Evolutionary conservation across 345 rosid species (phyloP), one percentile per base, ranked within the genome.

Genomic region (Melaleuca alternifolia): DNA sequence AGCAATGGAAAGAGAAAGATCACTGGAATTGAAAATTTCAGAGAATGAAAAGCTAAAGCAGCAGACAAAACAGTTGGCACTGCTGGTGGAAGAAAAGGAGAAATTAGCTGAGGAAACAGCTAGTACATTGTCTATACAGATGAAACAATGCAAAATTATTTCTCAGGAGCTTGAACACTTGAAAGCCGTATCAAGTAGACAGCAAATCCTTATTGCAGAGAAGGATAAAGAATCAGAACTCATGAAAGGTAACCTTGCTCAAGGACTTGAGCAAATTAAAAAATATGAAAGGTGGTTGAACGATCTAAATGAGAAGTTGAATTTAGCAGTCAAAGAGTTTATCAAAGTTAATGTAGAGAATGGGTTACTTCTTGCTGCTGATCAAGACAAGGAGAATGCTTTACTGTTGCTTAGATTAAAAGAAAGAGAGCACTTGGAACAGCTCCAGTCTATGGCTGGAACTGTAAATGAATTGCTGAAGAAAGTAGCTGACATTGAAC

Each of bases 1-100:
- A 87, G 88, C 82, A 51, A 37, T 88, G 88, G 92, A 93, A 77
- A 92, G 87, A 50, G 98, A 93, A 90, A 90, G 77, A 48, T 85
- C 89, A 50, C 56, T 95, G 51, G 89, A 71, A 77, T 89, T 81
- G 85, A 94, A 87, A 87, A 48, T 87, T 86, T 86, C 88, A 12
- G 93, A 91, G 89, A 96, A 92, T 85, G 92, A 91, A 87, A 93
- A 86, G 85, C 87, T 93, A 85, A 90, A 92, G 85, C 86, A 88
- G 86, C 89, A 92, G 83, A 90, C 89, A 76, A 83, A 89, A 44
- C 54, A 28, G 76, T 48, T 94, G 87, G 90, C 21, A 10, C 89
- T 87, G 65, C 86, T 79, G 11, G 62, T 89, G 81, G 88, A 90
- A 85, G 93, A 94, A 82, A 94, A 95, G 86, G 95, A 90, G 84